Percentiles rank a stretch among this genome's conserved stretches.
Conservation (phyloP, 208 protist genomes). For the Leishmania martiniquensis region DNA sequence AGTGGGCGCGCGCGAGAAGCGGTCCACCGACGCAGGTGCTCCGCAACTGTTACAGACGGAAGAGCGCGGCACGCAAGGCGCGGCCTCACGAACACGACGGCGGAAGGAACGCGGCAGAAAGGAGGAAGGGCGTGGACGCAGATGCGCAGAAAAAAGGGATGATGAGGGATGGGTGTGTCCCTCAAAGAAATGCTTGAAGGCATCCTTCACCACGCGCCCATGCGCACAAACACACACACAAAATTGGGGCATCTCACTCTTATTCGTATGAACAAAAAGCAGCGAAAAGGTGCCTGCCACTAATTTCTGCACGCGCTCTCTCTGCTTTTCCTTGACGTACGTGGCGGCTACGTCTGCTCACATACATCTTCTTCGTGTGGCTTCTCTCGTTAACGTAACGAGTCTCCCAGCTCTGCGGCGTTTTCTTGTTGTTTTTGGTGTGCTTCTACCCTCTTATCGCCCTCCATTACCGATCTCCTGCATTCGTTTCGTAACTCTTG, state of each 20-base stretch:
- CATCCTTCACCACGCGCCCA: neutral
- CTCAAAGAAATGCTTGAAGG: neutral
- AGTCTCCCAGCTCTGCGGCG: neutral
- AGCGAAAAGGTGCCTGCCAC: neutral
- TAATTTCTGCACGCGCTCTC: neutral
- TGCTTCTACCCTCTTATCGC: neutral
- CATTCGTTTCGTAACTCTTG: neutral
- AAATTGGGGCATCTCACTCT: neutral
- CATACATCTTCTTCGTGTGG: neutral
- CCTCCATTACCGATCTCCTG: slow-evolving; percentile 1
- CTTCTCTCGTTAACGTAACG: neutral
- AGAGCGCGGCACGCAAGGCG: no score
- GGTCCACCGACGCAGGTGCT: no score
- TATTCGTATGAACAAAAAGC: neutral
- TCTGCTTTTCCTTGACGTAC: neutral
- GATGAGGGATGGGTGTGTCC: no score
- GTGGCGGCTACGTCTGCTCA: neutral
- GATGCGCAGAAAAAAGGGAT: neutral
- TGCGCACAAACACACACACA: neutral
- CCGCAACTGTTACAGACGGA: no score
- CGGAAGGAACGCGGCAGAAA: no score
- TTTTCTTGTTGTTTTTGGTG: neutral
- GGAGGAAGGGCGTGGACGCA: no score
- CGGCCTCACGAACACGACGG: no score
- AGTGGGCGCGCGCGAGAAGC: no score